phyloP scores from a whole-genome alignment of 1,139 yeast genomes.

The Geotrichum candidum region DNA sequence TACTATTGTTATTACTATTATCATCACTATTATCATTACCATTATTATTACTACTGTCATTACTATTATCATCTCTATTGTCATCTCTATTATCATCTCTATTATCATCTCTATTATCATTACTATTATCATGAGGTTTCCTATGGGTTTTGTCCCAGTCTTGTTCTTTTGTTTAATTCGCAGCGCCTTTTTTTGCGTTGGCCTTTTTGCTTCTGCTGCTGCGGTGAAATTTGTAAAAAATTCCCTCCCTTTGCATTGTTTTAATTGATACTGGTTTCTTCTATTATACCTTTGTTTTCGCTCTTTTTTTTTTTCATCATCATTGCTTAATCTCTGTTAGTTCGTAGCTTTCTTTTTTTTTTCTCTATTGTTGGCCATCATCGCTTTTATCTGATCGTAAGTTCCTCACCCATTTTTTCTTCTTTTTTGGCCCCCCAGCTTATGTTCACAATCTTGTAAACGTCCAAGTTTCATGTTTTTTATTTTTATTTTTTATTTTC shows the following conservation, averaged over 20 bases:
- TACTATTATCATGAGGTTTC: no score
- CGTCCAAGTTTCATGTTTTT: not conserved
- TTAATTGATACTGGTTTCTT: not conserved
- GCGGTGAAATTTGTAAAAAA: not conserved
- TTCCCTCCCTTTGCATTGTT: not conserved
- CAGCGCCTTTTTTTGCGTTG: not conserved
- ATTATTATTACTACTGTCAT: no score
- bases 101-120: not conserved
- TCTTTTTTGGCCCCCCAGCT: not conserved
- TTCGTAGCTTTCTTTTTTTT: no score
- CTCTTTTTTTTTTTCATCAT: not conserved
- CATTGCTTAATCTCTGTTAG: not conserved
- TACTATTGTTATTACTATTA: no score
- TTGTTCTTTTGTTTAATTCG: not conserved
- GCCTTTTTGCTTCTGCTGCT: not conserved
- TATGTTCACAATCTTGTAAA: not conserved
- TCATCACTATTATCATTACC: not conserved
- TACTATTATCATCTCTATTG: no score
- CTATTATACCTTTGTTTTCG: not conserved
- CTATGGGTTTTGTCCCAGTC: not conserved
- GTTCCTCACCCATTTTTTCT: not conserved
- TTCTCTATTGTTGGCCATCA: not conserved
- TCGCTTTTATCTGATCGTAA: not conserved
- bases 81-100: no score
- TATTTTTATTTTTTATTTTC: not conserved